Evolutionary conservation across 805 yeast species (phyloP).

Genomic region (Maudiozyma bulderi): DNA sequence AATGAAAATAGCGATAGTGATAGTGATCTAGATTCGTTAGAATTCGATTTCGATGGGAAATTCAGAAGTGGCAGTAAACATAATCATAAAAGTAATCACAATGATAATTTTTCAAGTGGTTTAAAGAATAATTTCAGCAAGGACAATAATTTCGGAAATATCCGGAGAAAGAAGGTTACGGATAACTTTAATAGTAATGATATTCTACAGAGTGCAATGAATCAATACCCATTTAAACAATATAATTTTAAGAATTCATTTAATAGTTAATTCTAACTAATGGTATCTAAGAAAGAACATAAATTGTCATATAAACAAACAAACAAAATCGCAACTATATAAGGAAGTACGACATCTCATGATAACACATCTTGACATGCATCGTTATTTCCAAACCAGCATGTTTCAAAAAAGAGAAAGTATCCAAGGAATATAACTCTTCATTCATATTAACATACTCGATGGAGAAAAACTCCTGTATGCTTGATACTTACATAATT

Average conservation of each 20-base stretch:
- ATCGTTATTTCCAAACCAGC: too few species aligned
- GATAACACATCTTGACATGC: too few species aligned
- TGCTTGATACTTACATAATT: too few species aligned
- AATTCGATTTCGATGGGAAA: not conserved
- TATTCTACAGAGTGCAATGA: constrained; percentile 3
- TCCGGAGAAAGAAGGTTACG: not conserved
- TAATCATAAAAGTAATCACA: not conserved
- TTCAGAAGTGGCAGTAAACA: not conserved
- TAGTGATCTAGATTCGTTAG: not conserved
- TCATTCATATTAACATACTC: too few species aligned
- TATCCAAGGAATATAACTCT: too few species aligned
- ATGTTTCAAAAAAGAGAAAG: too few species aligned
- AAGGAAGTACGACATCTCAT: too few species aligned
- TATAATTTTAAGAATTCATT: constrained; percentile 1
- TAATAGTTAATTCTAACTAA: not conserved
- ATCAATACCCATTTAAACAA: constrained; percentile 2
- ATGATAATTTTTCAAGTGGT: not conserved
- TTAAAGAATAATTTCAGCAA: not conserved
- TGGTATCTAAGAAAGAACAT: not conserved
- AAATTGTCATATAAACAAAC: not conserved
- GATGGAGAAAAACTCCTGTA: too few species aligned
- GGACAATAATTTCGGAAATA: not conserved
- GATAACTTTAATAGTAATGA: constrained; percentile 1
- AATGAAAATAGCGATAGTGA: constrained; percentile 1
- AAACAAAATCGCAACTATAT: not conserved